Percentiles rank a stretch among this genome's conserved stretches.
Conservation (phyloP, 1,139 yeast genomes). For the Pichia norvegensis region DNA sequence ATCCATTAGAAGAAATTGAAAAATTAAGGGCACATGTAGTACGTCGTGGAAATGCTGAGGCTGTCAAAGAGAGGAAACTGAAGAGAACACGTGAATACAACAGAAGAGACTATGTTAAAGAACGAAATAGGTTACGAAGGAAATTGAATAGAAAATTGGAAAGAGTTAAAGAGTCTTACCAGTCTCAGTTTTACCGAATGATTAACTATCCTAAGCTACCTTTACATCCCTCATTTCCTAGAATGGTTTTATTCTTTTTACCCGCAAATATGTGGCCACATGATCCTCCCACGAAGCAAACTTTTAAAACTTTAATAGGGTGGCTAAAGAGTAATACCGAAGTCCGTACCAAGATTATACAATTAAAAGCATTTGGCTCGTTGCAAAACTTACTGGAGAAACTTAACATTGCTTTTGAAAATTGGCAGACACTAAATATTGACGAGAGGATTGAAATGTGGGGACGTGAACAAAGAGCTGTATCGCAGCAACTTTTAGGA, state of each 20-base stretch:
- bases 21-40: constrained; percentile 38
- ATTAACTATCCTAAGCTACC: constrained; percentile 35
- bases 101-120: constrained; percentile 38
- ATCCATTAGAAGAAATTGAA: constrained; percentile 38
- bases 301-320: constrained; percentile 25
- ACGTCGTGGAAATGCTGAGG: constrained; percentile 40
- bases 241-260: constrained; percentile 38
- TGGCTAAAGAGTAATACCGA: constrained; percentile 16
- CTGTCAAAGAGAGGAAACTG: constrained; percentile 33
- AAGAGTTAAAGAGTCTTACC: constrained; percentile 31
- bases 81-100: constrained; percentile 36
- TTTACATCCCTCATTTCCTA: constrained; percentile 39
- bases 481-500: constrained; percentile 39
- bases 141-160: constrained; percentile 30
- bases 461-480: constrained; percentile 35
- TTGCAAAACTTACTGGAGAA: constrained; percentile 23
- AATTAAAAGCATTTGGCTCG: constrained; percentile 9
- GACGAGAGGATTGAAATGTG: constrained; percentile 33
- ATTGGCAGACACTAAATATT: constrained; percentile 34
- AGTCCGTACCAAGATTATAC: constrained; percentile 11
- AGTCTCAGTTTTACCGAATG: constrained; percentile 30
- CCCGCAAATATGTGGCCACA: constrained; percentile 41
- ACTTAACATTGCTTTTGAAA: constrained; percentile 35
- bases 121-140: constrained; percentile 34
- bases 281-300: constrained; percentile 40